Evolutionary conservation across 148 eudicot species (phyloP), one percentile per base, ranked within the genome.

Genomic region (Rhododendron vialii): DNA sequence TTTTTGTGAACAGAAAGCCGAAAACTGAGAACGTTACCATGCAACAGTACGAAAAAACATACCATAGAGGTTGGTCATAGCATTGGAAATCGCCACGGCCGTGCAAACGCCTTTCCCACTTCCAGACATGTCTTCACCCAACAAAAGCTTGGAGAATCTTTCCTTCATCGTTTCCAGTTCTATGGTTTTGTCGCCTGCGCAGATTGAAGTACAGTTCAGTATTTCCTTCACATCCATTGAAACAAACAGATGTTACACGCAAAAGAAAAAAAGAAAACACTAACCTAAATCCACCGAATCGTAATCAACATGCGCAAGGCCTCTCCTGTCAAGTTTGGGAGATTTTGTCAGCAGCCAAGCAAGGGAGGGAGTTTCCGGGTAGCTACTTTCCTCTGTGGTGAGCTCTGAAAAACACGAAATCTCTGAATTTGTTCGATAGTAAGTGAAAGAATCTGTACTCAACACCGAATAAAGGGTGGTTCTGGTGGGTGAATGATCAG

Each of bases 51-150:
- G 47, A 48, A 59, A 53, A 81, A 81, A 30, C 18, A 6, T 91
- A 98, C 99, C 99, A 84, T 98, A 98, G 79, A 98, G 98, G 80
- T 98, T 98, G 85, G 99, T 98, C 24, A 95, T 94, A 86, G 99
- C 96, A 86, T 98, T 98, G 4, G 98, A 98, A 86, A 96, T 91
- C 28, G 98, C 82, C 11, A 98, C 92, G 14, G 99, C 98, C 0
- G 96, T 92, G 85, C 93, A 91, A 36, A 95, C 99, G 7, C 99
- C 99, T 91, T 94, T 94, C 24, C 98, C 99, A 76, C 96, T 85
- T 82, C 99, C 99, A 65, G 99, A 98, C 99, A 98, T 98, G 89
- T 98, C 99, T 90, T 98, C 98, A 6, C 98, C 98, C 71, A 98
- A 86, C 89, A 98, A 78, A 75, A 98, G 96, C 93, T 94, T 98